Base-by-base conservation (phyloP, 176 grass and related monocot species). In the Oryza coarctata region DNA sequence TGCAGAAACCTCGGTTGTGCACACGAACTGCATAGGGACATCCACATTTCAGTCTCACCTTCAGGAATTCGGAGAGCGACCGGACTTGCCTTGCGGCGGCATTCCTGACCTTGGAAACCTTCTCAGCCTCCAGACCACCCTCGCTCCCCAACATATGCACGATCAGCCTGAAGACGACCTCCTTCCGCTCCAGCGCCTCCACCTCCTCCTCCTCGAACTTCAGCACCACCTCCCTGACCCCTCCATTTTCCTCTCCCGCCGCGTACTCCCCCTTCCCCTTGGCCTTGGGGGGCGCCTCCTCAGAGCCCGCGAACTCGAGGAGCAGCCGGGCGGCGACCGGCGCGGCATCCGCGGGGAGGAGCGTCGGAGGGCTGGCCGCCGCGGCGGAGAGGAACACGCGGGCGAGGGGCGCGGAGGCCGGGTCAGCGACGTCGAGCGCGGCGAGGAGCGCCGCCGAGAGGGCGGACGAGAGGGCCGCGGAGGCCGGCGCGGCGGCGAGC, bases 51-150 rank as follows among this genome's bases (percentile, higher is more conserved):
- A 41, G 29, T 1, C 79, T 87, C 57, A 98, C 96, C 96, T 98
- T 98, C 30, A 98, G 89, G 78, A 98, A 95, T 80, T 92, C 87
- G 9, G 93, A 90, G 82, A 95, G 90, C 40, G 96, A 95, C 67
- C 92, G 92, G 82, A 98, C 89, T 83, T 98, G 93, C 82, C 82
- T 79, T 65, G 93, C 83, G 2, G 96, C 92, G 3, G 85, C 88
- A 79, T 91, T 87, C 77, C 96, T 89, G 43, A 93, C 90, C 82
- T 85, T 94, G 9, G 80, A 87, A 31, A 90, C 73, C 75, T 93
- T 76, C 47, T 91, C 90, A 0, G 71, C 20, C 5, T 88, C 86
- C 13, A 93, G 79, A 7, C 38, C 83, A 17, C 89, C 90, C 58
- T 82, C 79, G 57, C 80, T 82, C 80, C 88, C 92, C 20, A 98